Evolutionary conservation across 1,139 yeast species (phyloP).

Genomic region (Lodderomyces metapsilosis): DNA sequence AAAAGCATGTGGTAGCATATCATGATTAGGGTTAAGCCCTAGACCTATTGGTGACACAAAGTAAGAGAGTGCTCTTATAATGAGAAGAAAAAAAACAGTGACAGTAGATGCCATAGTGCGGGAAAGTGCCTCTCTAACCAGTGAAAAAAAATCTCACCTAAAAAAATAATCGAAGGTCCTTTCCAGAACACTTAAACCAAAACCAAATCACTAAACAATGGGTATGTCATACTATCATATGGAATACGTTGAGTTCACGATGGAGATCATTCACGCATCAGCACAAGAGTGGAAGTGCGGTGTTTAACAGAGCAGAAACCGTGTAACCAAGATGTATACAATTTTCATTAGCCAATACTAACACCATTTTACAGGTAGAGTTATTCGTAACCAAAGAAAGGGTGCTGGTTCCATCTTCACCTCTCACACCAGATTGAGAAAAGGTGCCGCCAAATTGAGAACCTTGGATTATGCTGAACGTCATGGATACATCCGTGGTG

Average conservation of each 20-base stretch:
- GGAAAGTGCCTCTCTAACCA: slow-evolving; percentile 5
- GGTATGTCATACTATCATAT: slow-evolving; percentile 14
- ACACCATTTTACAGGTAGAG: slow-evolving; percentile 75
- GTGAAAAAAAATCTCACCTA: slow-evolving; percentile 11
- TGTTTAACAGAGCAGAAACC: no score
- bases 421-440: slow-evolving; percentile 99
- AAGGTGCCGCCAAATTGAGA: slow-evolving; percentile 99
- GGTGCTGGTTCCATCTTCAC: slow-evolving; percentile 99
- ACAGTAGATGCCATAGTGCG: no score
- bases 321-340: no score
- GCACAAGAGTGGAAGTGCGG: no score
- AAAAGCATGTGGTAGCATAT: no score
- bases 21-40: no score
- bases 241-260: background rate
- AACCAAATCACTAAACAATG: slow-evolving; percentile 18
- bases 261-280: no score
- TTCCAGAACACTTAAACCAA: slow-evolving; percentile 12
- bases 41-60: no score
- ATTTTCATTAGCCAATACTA: slow-evolving; percentile 16
- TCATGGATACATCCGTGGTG: slow-evolving; percentile 99
- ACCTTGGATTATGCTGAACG: slow-evolving; percentile 99
- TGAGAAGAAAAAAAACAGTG: background rate
- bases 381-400: slow-evolving; percentile 99
- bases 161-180: slow-evolving; percentile 11
- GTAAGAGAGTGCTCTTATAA: no score